Percentiles rank a stretch among this genome's conserved stretches.
Conservation (phyloP, 1,284 basidiomycete species). For the Trametes polyzona region DNA sequence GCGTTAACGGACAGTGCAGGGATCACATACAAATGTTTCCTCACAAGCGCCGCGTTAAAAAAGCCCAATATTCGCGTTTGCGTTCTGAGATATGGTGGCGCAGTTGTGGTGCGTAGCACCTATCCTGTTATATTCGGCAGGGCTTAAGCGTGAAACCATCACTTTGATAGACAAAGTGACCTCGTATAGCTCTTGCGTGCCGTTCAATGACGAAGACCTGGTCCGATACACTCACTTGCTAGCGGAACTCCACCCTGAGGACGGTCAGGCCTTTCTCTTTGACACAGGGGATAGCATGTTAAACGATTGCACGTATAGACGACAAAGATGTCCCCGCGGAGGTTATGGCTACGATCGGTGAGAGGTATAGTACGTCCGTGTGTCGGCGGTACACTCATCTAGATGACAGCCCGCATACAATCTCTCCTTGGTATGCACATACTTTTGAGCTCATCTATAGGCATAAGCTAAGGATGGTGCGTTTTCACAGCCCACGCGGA, state of each 20-base stretch:
- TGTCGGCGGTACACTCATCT: background rate
- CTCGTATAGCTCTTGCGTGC: constrained; percentile 21
- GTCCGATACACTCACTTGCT: constrained; percentile 2
- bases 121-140: no score
- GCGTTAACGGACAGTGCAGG: no score
- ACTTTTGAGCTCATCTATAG: no score
- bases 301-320: no score
- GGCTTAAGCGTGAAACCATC: background rate
- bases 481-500: constrained; percentile 12
- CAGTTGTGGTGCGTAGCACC: no score
- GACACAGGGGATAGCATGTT: no score
- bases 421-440: background rate
- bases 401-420: constrained; percentile 6
- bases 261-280: background rate
- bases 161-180: constrained; percentile 22
- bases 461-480: background rate
- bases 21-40: constrained; percentile 28
- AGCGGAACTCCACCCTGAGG: constrained; percentile 5
- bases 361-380: background rate
- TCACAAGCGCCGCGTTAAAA: constrained; percentile 6
- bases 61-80: background rate
- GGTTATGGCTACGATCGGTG: constrained; percentile 1
- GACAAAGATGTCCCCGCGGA: background rate
- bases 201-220: constrained; percentile 19
- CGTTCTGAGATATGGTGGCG: no score